Evolutionary conservation across 163 green algal genomes (phyloP), one percentile per base, ranked within the genome.

Genomic region (Chlamydomonas reinhardtii): DNA sequence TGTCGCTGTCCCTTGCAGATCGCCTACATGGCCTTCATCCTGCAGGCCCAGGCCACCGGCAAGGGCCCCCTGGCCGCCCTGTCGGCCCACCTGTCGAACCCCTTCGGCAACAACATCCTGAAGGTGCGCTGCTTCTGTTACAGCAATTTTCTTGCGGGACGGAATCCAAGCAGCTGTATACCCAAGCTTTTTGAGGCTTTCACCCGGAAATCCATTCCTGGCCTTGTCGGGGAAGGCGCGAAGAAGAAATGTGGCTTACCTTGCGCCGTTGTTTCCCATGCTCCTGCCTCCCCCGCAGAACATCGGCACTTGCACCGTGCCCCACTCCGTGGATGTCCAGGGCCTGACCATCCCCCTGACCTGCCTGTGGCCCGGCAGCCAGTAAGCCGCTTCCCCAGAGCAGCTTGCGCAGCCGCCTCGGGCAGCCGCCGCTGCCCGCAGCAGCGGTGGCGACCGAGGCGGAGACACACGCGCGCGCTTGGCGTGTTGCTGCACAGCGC

Each of bases 11-110:
- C 68, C n/a, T 20, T 11, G 56, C 69, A 86, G 94, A 85, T 96
- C 68, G 94, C 93, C 32, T 95, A 93, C 82, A 89, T 91, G 59
- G 81, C 82, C 76, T 96, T 96, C 90, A 88, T 93, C 79, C 32
- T 94, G n/a, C 92, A 96, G 90, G 93, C 93, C 16, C 94, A 96
- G 90, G 92, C 94, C 62, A 96, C 93, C 43, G 93, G 94, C 91
- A 94, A 96, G 93, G 93, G 95, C 74, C 96, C 96, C 39, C 87
- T 98, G 34, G 95, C 93, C 31, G 92, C 94, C 89, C 86, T 98
- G 74, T 61, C 83, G 11, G 91, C 86, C 31, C 96, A 99, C 95
- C 84, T 99, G 65, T 66, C 90, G 73, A 93, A 96, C 90, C 96
- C 96, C 64, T 94, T 91, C 70, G 84, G 90, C 84, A 95, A 95